A percentile compares a stretch with the other conserved stretches of the same genome.
These are phyloP conservation scores for Ceratocystis lukuohia DNA, from an alignment of 2,329 filamentous ascomycete genomes.

Conservation along the genomic window DNA sequence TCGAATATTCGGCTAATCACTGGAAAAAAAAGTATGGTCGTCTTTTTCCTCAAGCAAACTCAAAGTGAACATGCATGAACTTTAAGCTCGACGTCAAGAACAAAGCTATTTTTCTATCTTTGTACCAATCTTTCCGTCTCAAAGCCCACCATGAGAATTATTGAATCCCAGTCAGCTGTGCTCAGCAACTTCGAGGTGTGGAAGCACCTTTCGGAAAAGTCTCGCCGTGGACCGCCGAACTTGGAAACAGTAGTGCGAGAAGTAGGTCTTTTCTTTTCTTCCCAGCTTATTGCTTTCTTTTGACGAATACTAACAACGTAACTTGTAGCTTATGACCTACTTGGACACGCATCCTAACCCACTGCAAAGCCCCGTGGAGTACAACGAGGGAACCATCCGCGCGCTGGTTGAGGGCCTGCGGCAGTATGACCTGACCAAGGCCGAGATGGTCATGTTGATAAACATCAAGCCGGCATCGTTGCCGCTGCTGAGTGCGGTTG, in stretches of 20 bases:
- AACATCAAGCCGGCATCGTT: constrained; percentile 48
- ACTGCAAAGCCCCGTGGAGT: constrained; percentile 40
- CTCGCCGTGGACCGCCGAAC: constrained; percentile 42
- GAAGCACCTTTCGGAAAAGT: constrained; percentile 44
- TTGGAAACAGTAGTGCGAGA: constrained; percentile 50
- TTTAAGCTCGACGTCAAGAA: neutral
- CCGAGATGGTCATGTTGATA: constrained; percentile 54
- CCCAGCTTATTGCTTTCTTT: neutral
- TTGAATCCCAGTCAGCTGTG: constrained; percentile 56
- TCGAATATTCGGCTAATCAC: too few relatives aligned
- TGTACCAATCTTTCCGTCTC: neutral
- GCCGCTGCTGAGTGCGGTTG: constrained; percentile 45
- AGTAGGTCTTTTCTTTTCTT: constrained; percentile 31
- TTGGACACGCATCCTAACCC: constrained; percentile 42
- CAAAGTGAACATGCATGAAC: too few relatives aligned
- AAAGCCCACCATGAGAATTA: constrained; percentile 45
- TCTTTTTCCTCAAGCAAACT: too few relatives aligned
- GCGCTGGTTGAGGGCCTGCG: constrained; percentile 42
- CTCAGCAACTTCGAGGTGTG: constrained; percentile 64
- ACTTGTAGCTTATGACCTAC: constrained; percentile 44
- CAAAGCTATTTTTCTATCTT: neutral
- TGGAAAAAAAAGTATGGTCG: too few relatives aligned
- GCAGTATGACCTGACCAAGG: constrained; percentile 49
- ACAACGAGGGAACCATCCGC: constrained; percentile 38
- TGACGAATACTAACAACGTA: neutral